Evolutionary conservation across 2,329 filamentous ascomycete species (phyloP), one percentile per base, ranked within the genome.

Genomic region (Xylariaceae sp.): DNA sequence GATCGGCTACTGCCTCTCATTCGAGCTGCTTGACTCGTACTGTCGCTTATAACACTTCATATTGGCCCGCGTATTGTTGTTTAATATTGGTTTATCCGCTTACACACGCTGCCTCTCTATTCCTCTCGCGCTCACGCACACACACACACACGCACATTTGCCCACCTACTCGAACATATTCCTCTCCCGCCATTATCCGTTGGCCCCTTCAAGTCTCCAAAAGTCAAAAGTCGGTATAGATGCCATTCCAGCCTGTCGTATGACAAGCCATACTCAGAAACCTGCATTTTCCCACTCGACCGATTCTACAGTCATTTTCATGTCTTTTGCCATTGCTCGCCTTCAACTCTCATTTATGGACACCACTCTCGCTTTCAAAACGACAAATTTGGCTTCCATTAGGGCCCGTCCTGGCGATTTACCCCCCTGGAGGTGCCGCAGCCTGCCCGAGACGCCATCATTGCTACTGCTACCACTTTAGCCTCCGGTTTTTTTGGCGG

Each of bases 1-100:
- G 40, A 31, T 23, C 12, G 44, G 38, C 40, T n/a, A n/a, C n/a
- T n/a, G n/a, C 42, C 44, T 40, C 43, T 54, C 44, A 34, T 36
- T 50, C 21, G 6, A 11, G 21, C 11, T 11, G 13, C 30, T 40
- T 36, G 47, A 35, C 46, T 27, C 39, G 39, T 41, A n/a, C n/a
- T n/a, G n/a, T n/a, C n/a, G n/a, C n/a, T n/a, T n/a, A n/a, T n/a
- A n/a, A n/a, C n/a, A n/a, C n/a, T n/a, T n/a, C n/a, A n/a, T n/a
- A n/a, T n/a, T n/a, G n/a, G n/a, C n/a, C n/a, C n/a, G n/a, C n/a
- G n/a, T 42, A 40, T 46, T 44, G 27, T 43, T 46, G 38, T 40
- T 49, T 41, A 37, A 7, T 28, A 41, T 19, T 21, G 9, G 31
- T 37, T 23, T 24, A 8, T 30, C 40, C 35, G 35, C 43, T 39